A percentile compares a stretch with the other conserved stretches of the same genome.
These are phyloP conservation scores for Penicillium sp. DNA, from an alignment of 2,329 filamentous ascomycete genomes.

Conservation along the genomic window DNA sequence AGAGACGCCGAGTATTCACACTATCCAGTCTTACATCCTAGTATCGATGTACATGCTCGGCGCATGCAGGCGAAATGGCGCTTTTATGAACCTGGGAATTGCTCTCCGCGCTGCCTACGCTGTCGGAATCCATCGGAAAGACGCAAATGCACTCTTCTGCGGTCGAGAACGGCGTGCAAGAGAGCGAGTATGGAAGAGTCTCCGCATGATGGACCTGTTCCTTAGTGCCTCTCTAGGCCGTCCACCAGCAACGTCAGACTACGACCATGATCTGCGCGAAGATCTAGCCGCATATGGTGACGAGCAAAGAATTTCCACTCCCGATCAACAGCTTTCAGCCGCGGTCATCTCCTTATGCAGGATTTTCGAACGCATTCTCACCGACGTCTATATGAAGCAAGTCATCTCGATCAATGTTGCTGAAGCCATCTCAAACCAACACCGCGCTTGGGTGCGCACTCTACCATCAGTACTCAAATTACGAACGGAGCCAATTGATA, in stretches of 20 bases:
- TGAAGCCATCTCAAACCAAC: slow-evolving; percentile 43
- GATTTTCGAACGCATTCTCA: slow-evolving; percentile 44
- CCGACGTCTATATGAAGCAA: slow-evolving; percentile 44
- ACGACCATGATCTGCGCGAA: slow-evolving; percentile 42
- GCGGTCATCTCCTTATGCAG: slow-evolving; percentile 47
- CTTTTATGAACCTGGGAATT: slow-evolving; percentile 53
- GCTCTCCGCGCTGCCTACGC: slow-evolving; percentile 54
- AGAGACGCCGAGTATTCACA: slow-evolving; percentile 50
- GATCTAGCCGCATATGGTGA: slow-evolving; percentile 33
- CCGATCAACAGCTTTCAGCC: slow-evolving; percentile 46
- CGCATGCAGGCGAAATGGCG: slow-evolving; percentile 52
- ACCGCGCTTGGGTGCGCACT: slow-evolving; percentile 42
- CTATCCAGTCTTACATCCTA: slow-evolving; percentile 52
- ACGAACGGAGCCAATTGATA: slow-evolving; percentile 46
- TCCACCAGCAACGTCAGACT: slow-evolving; percentile 54
- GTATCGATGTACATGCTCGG: slow-evolving; percentile 54
- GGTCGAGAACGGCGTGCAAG: slow-evolving; percentile 40
- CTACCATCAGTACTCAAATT: slow-evolving; percentile 47
- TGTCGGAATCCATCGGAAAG: slow-evolving; percentile 52
- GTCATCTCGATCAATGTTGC: slow-evolving; percentile 44
- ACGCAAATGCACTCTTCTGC: slow-evolving; percentile 52
- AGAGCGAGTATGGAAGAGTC: slow-evolving; percentile 54
- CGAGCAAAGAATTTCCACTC: slow-evolving; percentile 14
- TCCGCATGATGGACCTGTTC: slow-evolving; percentile 52
- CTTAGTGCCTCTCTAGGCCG: slow-evolving; percentile 52